Percentiles rank a stretch among this genome's conserved stretches.
These are phyloP conservation scores for Sanghuangporus sanghuang DNA, from an alignment of 1,284 basidiomycete genomes.

Conservation along the genomic window DNA sequence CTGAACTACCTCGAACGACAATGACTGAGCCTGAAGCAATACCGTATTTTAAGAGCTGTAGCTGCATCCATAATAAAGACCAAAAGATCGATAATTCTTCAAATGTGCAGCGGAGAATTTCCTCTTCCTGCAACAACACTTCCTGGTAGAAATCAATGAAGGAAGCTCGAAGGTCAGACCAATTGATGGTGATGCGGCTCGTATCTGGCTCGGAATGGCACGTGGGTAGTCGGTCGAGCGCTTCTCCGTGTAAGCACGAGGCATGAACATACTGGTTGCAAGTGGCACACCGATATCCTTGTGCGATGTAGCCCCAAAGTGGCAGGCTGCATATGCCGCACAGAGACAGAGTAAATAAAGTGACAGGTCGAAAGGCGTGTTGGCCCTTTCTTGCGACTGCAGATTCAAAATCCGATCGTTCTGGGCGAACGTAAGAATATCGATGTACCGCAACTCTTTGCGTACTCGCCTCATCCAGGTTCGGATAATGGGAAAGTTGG, in stretches of 20 bases:
- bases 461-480: slow-evolving; percentile 37
- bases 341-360: slow-evolving; percentile 65
- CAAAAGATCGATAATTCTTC: slow-evolving; percentile 66
- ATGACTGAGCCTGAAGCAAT: slow-evolving; percentile 58
- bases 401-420: slow-evolving; percentile 26
- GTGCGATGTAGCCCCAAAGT: slow-evolving; percentile 63
- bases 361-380: slow-evolving; percentile 53
- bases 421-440: slow-evolving; percentile 46
- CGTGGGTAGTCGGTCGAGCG: slow-evolving; percentile 24
- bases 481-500: slow-evolving; percentile 46
- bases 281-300: slow-evolving; percentile 57
- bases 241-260: slow-evolving; percentile 37
- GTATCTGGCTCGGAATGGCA: slow-evolving; percentile 41
- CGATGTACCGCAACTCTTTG: slow-evolving; percentile 57
- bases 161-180: slow-evolving; percentile 43
- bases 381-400: slow-evolving; percentile 27
- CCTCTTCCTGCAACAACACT: slow-evolving; percentile 37
- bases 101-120: slow-evolving; percentile 42
- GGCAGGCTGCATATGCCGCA: slow-evolving; percentile 65
- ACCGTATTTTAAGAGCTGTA: slow-evolving; percentile 62
- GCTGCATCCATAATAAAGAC: slow-evolving; percentile 57
- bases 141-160: slow-evolving; percentile 49
- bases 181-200: slow-evolving; percentile 47
- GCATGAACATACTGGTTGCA: slow-evolving; percentile 64
- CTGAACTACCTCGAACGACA: slow-evolving; percentile 33